Evolutionary conservation across 192 early-diverging fungal genomes (phyloP).

Genomic region (Backusella luteola): DNA sequence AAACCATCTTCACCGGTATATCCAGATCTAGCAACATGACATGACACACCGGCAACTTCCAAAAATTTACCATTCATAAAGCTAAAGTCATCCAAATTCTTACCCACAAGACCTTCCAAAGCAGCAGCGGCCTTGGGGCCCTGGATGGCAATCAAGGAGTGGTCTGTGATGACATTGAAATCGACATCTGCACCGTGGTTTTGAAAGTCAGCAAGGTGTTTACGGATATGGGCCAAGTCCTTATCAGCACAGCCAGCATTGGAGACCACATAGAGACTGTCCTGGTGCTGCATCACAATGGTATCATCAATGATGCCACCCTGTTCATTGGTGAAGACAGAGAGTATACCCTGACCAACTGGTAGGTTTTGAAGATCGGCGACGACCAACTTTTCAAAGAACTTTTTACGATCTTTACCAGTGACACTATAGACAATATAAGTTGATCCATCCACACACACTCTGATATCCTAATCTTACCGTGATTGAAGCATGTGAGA

Average conservation of each 20-base stretch:
- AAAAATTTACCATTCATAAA: constrained; percentile 87
- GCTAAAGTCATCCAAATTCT: constrained; percentile 67
- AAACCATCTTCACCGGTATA: constrained; percentile 99
- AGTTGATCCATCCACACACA: background rate
- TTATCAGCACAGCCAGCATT: constrained; percentile 98
- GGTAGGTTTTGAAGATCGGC: constrained; percentile 85
- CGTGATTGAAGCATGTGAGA: constrained; percentile 97
- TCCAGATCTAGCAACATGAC: constrained; percentile 92
- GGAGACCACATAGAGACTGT: constrained; percentile 87
- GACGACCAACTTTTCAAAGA: constrained; percentile 89
- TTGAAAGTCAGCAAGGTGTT: constrained; percentile 78
- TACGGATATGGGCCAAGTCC: constrained; percentile 87
- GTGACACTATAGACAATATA: constrained; percentile 52
- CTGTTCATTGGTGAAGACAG: constrained; percentile 92
- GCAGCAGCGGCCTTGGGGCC: constrained; percentile 80
- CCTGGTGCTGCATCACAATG: constrained; percentile 87
- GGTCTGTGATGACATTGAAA: constrained; percentile 81
- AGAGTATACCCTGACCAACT: constrained; percentile 78
- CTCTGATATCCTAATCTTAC: constrained; percentile 32
- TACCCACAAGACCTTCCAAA: constrained; percentile 55
- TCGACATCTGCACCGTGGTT: constrained; percentile 87
- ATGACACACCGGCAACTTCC: constrained; percentile 71
- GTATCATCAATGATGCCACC: constrained; percentile 99
- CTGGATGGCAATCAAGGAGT: constrained; percentile 91
- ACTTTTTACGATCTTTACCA: constrained; percentile 84